phyloP scores from a whole-genome alignment of 2,329 filamentous ascomycete genomes.

The Elsinoe fawcettii region DNA sequence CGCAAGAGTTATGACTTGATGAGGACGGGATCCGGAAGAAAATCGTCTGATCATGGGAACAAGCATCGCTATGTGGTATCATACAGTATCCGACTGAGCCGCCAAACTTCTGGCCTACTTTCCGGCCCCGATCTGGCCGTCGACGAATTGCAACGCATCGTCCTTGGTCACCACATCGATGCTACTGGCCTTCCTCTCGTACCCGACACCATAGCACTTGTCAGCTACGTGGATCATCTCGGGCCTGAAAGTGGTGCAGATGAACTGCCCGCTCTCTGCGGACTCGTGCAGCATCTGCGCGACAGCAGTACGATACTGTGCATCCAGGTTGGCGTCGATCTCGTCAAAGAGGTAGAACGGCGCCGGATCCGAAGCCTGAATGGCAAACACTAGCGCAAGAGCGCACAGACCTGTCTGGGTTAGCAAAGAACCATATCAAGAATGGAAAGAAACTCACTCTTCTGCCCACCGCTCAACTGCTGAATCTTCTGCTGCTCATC shows the following conservation, averaged over 20 bases:
- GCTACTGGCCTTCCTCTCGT: constrained; percentile 82
- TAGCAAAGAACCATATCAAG: constrained; percentile 15
- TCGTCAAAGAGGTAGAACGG: constrained; percentile 99
- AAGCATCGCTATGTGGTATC: constrained; percentile 18
- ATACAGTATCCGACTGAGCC: not conserved
- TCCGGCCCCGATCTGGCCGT: constrained; percentile 58
- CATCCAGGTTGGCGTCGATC: constrained; percentile 95
- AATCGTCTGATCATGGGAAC: not conserved
- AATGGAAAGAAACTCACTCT: constrained; percentile 56
- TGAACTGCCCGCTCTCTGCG: constrained; percentile 64
- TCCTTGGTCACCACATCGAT: constrained; percentile 85
- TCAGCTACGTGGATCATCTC: constrained; percentile 94
- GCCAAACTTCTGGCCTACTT: constrained; percentile 7
- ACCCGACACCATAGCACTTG: constrained; percentile 95
- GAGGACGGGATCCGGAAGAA: not conserved
- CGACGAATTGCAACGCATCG: constrained; percentile 86
- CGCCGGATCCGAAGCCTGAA: constrained; percentile 92
- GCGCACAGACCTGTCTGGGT: constrained; percentile 67
- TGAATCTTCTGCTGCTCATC: constrained; percentile 98
- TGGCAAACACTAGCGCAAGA: constrained; percentile 96
- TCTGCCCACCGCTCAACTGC: constrained; percentile 93
- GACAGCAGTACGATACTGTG: constrained; percentile 94
- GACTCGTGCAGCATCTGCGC: constrained; percentile 69
- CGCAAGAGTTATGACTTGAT: not conserved
- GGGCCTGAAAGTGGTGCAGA: constrained; percentile 96